Conservation (phyloP, 306 rosid species). For the Astragalus glycyphyllos region DNA sequence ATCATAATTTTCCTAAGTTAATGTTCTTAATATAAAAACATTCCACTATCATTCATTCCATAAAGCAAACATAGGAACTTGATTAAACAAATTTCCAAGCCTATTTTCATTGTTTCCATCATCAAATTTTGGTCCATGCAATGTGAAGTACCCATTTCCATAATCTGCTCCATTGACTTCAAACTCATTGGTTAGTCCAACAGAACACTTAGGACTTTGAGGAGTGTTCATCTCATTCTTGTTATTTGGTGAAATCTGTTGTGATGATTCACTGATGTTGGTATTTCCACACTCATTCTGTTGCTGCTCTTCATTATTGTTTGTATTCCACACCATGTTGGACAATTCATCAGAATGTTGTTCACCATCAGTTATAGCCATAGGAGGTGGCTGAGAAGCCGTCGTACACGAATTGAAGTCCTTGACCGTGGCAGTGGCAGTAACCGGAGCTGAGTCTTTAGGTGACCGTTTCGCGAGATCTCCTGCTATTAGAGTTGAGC, state of each 20-base stretch:
- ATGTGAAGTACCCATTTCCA: conserved; percentile 65
- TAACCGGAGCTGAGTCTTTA: conserved; percentile 36
- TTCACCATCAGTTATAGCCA: conserved; percentile 56
- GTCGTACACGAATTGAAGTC: conserved; percentile 54
- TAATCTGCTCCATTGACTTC: conserved; percentile 61
- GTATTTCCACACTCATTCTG: conserved; percentile 47
- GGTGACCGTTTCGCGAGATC: conserved; percentile 86
- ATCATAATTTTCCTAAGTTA: conserved; percentile 43
- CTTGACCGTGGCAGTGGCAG: conserved; percentile 13
- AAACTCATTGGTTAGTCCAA: conserved; percentile 48
- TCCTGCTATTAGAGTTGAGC: conserved; percentile 84
- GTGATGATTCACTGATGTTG: conserved; percentile 3
- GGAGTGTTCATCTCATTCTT: conserved; percentile 43
- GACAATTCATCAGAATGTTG: conserved; percentile 64
- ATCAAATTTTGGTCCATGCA: conserved; percentile 65
- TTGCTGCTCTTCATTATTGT: conserved; percentile 35
- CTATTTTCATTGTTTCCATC: conserved; percentile 59
- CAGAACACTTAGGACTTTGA: conserved; percentile 55
- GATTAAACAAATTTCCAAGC: conserved; percentile 70
- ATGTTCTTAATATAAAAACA: background rate
- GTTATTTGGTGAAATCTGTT: conserved; percentile 47
- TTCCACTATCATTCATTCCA: conserved; percentile 63
- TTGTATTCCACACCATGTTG: conserved; percentile 75
- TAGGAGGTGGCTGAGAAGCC: conserved; percentile 60
- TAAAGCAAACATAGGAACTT: conserved; percentile 81